phyloP scores from a whole-genome alignment of 2,329 filamentous ascomycete species.

The Trichoderma sp. region DNA sequence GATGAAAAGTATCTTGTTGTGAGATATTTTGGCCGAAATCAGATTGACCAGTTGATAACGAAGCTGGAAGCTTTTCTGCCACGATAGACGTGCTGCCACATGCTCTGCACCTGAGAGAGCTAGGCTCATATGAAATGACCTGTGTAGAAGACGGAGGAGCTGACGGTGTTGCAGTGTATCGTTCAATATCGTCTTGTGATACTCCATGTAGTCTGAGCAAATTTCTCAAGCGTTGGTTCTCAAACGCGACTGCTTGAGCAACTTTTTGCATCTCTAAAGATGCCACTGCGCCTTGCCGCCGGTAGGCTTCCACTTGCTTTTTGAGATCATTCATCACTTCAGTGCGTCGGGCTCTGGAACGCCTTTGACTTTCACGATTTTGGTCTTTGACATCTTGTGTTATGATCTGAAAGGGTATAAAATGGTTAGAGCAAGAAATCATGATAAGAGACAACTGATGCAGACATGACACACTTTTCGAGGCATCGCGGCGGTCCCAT shows the following conservation, averaged over 20 bases:
- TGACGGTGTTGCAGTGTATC: slow-evolving; percentile 7
- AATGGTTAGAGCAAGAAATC: background rate
- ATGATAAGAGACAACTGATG: background rate
- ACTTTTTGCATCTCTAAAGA: slow-evolving; percentile 26
- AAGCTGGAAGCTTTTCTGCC: background rate
- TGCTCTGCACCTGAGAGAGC: background rate
- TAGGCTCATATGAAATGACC: background rate
- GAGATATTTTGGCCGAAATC: no score
- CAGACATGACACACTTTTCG: slow-evolving; percentile 4
- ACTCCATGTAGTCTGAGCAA: slow-evolving; percentile 18
- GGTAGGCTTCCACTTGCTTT: slow-evolving; percentile 17
- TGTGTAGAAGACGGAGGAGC: background rate
- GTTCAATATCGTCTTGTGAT: slow-evolving; percentile 21
- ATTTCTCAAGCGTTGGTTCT: slow-evolving; percentile 25
- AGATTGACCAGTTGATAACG: no score
- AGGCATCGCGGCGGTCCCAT: background rate
- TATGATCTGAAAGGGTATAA: background rate
- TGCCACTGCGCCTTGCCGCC: slow-evolving; percentile 22
- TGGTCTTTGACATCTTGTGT: slow-evolving; percentile 22
- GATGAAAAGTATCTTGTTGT: background rate
- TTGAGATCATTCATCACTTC: slow-evolving; percentile 28
- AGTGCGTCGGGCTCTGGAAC: slow-evolving; percentile 25
- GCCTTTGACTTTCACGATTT: slow-evolving; percentile 28
- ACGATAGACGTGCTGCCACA: slow-evolving; percentile 4
- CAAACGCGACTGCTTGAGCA: slow-evolving; percentile 14